Evolutionary conservation across 345 rosid genomes (phyloP), one percentile per base, ranked within the genome.

Genomic region (Raphanus sativus): DNA sequence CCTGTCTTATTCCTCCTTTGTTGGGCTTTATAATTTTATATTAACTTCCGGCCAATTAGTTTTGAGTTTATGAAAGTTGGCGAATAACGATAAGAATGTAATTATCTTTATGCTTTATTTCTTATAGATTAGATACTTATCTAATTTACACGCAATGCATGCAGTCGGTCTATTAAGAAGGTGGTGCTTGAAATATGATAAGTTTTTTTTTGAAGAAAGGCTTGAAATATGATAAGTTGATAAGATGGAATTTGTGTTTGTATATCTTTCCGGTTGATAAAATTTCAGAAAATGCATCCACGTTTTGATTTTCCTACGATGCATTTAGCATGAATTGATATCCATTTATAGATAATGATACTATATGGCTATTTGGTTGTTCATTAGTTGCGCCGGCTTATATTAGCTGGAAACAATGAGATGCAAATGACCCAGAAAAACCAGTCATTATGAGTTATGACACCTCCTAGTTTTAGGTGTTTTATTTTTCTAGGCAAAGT

Each of bases 1-100:
- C 74, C 77, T 73, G 82, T 78, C 77, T 62, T 61, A 67, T 78
- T 78, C 77, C 76, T 78, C 38, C 38, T 17, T 72, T 66, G 11
- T 59, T 29, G 40, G 67, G 4, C 63, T 78, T 66, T 72, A 33
- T 69, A 7, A 8, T 7, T 40, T 11, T 32, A 45, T 66, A 21
- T n/a, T 0, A 15, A 34, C 2, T 71, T 38, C 2, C 42, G 30
- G 67, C 72, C 40, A 58, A 71, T 77, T 58, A 21, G 62, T 42
- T 65, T 65, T 6, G 67, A 64, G 60, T 70, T 69, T 17, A 54
- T 1, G 11, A 64, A 63, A 63, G 32, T 76, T 55, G 33, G 21
- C 10, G 32, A 16, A 62, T 48, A 32, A 73, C 33, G n/a, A 48
- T 21, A 69, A 29, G 50, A 30, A 17, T 29, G 32, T 17, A 61